Conservation (phyloP, 1,284 basidiomycete genomes). For the Amylostereum areolatum region DNA sequence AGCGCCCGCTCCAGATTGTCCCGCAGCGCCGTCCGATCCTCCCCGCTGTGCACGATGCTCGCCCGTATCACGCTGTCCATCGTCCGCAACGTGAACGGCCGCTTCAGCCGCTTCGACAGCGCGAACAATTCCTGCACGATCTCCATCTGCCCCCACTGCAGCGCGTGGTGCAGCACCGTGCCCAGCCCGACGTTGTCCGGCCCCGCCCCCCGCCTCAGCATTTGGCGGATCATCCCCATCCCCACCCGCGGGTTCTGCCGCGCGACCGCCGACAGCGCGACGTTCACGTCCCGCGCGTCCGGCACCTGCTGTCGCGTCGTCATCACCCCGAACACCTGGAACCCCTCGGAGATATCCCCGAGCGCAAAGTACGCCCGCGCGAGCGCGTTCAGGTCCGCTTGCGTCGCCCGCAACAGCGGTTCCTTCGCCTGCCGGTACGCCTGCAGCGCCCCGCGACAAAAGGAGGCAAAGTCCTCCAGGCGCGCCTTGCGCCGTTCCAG, state of each 20-base stretch:
- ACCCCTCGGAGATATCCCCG: conserved; percentile 41
- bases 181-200: conserved; percentile 52
- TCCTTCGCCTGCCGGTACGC: conserved; percentile 36
- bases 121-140: conserved; percentile 39
- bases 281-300: conserved; percentile 58
- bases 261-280: conserved; percentile 50
- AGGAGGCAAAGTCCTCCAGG: conserved; percentile 28
- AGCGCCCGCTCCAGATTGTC: conserved; percentile 36
- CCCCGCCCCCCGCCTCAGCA: conserved; percentile 38
- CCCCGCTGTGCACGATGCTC: conserved; percentile 24
- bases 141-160: conserved; percentile 34
- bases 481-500: conserved; percentile 10
- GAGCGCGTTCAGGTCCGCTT: conserved; percentile 50
- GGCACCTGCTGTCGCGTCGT: conserved; percentile 44
- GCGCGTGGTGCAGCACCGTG: conserved; percentile 53
- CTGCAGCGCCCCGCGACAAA: conserved; percentile 40
- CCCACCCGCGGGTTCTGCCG: conserved; percentile 41
- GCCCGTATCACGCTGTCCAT: conserved; percentile 43
- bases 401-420: conserved; percentile 42
- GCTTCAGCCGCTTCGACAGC: conserved; percentile 28
- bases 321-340: conserved; percentile 41
- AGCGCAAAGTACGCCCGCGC: conserved; percentile 57
- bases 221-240: conserved; percentile 38
- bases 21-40: conserved; percentile 17
- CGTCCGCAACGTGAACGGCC: conserved; percentile 39